Base-by-base conservation (phyloP, 1,284 basidiomycete genomes). In the Entoloma clypeatum region DNA sequence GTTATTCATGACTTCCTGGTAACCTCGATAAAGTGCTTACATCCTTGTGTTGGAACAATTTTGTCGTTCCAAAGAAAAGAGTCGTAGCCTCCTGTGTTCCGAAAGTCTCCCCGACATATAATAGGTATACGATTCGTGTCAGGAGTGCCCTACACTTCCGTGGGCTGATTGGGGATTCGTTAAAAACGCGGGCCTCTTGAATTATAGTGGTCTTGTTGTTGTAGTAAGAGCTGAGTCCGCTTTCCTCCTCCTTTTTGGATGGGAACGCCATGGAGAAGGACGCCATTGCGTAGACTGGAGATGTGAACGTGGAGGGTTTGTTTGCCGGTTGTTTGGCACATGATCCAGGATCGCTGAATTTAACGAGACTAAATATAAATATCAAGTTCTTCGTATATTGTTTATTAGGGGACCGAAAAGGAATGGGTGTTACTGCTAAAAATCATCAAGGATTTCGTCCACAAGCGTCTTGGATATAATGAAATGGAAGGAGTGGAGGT, bases 31-130 rank as follows among this genome's bases (percentile, higher is more conserved):
- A 36, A 43, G 19, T 14, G 79, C 92, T 69, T 60, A 96, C 94
- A 73, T 99, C 96, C 67, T 98, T 99, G 70, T 99, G 89, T 67
- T 99, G 96, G 69, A 99, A 99, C 47, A 99, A 68, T 71, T 99
- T 99, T 8, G 96, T 98, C 0, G 94, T 95, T 38, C 96, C 95
- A 68, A 99, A 99, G 82, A 99, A 99, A 53, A 99, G 71, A 6
- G 86, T 92, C 14, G 96, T 99, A 2, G 96, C 94, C 68, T 99
- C 96, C 65, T 98, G 94, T 3, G 91, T 89, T 28, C 79, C 83
- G 67, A 99, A 95, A 1, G 81, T 92, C 71, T 99, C 95, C 48
- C 96, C 96, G 50, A 92, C 83, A 68, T 98, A 98, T 45, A 99
- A 76, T 43, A 99, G 76, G 68, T 98, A 97, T 41, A 98, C 87